These are phyloP conservation scores for Plasmodium vivax DNA, from an alignment of 169 alveolate species.

Conservation along the genomic window DNA sequence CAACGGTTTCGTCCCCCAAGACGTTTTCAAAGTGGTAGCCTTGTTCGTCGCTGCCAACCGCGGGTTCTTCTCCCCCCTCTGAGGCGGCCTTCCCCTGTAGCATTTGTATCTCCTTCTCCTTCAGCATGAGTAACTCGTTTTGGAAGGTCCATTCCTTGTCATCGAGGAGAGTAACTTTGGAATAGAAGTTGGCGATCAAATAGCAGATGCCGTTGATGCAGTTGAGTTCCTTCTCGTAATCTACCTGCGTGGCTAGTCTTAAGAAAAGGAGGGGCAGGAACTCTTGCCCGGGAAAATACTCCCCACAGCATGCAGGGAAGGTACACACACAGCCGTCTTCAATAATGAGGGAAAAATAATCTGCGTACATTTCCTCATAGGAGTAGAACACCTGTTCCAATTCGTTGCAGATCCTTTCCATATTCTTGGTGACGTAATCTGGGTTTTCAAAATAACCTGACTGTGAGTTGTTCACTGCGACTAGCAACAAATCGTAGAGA, in stretches of 20 bases:
- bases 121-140: slow-evolving; percentile 46
- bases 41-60: not conserved
- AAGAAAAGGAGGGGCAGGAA: slow-evolving; percentile 77
- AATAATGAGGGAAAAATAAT: slow-evolving; percentile 56
- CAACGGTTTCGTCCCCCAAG: slow-evolving; percentile 57
- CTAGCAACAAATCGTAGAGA: slow-evolving; percentile 76
- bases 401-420: slow-evolving; percentile 43
- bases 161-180: slow-evolving; percentile 28
- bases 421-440: slow-evolving; percentile 17
- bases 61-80: not conserved
- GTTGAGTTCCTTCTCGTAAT: slow-evolving; percentile 45
- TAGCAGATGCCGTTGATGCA: slow-evolving; percentile 67
- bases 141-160: slow-evolving; percentile 62
- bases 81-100: not conserved
- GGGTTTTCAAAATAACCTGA: slow-evolving; percentile 66
- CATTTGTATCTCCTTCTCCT: slow-evolving; percentile 31
- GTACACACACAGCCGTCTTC: slow-evolving; percentile 56
- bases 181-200: slow-evolving; percentile 45
- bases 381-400: slow-evolving; percentile 32
- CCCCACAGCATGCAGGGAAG: slow-evolving; percentile 70
- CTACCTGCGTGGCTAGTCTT: slow-evolving; percentile 58
- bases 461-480: slow-evolving; percentile 62
- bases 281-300: slow-evolving; percentile 84
- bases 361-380: slow-evolving; percentile 68
- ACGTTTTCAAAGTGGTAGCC: not conserved